Percentiles rank a stretch among this genome's conserved stretches.
These are phyloP conservation scores for Lipomyces japonicus DNA, from an alignment of 805 yeast genomes.

Conservation along the genomic window DNA sequence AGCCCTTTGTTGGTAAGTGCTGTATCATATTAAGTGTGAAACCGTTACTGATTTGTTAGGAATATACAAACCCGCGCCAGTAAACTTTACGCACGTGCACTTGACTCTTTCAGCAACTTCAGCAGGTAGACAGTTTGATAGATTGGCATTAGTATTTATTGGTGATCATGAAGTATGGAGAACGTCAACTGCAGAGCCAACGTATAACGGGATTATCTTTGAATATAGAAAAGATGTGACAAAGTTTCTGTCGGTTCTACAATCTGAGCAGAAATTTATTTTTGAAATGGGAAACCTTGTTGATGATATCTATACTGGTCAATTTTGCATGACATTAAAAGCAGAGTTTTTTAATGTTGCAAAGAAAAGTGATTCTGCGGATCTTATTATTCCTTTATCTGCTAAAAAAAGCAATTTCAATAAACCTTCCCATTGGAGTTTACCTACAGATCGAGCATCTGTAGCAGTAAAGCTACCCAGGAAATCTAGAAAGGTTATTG, in stretches of 20 bases:
- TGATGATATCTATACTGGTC: slow-evolving; percentile 55
- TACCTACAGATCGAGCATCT: slow-evolving; percentile 43
- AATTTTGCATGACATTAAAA: slow-evolving; percentile 50
- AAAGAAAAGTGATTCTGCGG: slow-evolving; percentile 8
- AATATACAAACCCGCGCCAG: slow-evolving; percentile 36
- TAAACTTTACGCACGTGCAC: slow-evolving; percentile 38
- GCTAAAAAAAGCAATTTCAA: slow-evolving; percentile 3
- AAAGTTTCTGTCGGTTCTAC: slow-evolving; percentile 50
- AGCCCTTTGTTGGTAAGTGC: slow-evolving; percentile 32
- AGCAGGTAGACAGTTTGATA: slow-evolving; percentile 40
- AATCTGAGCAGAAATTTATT: slow-evolving; percentile 40
- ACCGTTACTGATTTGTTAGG: background rate
- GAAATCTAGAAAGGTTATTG: slow-evolving; percentile 56
- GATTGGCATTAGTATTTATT: slow-evolving; percentile 39
- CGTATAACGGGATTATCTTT: slow-evolving; percentile 46
- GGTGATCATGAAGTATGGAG: slow-evolving; percentile 72
- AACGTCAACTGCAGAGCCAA: slow-evolving; percentile 80
- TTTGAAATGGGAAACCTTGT: slow-evolving; percentile 62
- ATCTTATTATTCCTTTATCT: slow-evolving; percentile 17
- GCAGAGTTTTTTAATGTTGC: slow-evolving; percentile 47
- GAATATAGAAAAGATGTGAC: slow-evolving; percentile 66
- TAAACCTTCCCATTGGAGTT: slow-evolving; percentile 32
- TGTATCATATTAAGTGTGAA: background rate
- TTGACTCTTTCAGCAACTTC: slow-evolving; percentile 36
- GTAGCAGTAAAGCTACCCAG: slow-evolving; percentile 49